phyloP scores from a whole-genome alignment of 805 yeast species.

The Yarrowia keelungensis region DNA sequence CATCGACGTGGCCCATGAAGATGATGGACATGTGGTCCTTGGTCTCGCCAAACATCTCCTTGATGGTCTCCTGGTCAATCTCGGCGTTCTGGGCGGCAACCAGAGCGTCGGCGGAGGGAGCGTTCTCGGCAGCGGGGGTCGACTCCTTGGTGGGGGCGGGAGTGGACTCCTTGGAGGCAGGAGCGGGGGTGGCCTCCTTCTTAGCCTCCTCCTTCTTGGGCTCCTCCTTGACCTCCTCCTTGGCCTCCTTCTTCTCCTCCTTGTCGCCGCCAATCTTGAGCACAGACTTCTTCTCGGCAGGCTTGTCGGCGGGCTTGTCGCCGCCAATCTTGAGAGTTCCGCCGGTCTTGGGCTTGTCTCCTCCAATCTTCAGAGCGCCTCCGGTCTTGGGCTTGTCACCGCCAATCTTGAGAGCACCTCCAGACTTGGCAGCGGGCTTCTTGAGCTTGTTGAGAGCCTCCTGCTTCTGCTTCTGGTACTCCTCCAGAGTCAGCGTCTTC shows the following conservation, averaged over 20 bases:
- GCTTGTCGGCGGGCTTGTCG: too few relatives aligned
- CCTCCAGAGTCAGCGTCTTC: constrained; percentile 79
- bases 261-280: constrained; percentile 38
- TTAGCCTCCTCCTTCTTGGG: constrained; percentile 43
- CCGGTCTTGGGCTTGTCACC: constrained; percentile 39
- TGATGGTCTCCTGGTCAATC: constrained; percentile 85
- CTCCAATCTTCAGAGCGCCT: constrained; percentile 39
- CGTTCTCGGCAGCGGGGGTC: constrained; percentile 39
- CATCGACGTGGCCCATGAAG: constrained; percentile 99
- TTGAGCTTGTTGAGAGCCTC: constrained; percentile 41
- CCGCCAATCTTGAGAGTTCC: too few relatives aligned
- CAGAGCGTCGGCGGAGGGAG: constrained; percentile 57
- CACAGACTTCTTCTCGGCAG: too few relatives aligned
- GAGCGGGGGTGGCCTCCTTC: constrained; percentile 43
- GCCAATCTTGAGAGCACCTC: constrained; percentile 46
- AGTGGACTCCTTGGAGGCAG: constrained; percentile 43
- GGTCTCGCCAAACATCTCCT: constrained; percentile 80
- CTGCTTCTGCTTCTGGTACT: constrained; percentile 58
- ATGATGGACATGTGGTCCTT: constrained; percentile 96
- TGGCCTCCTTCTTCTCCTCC: constrained; percentile 41
- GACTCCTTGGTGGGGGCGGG: constrained; percentile 40
- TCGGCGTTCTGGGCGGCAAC: constrained; percentile 77
- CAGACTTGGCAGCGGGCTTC: constrained; percentile 39
- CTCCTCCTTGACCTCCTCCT: constrained; percentile 52
- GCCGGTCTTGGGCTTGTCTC: constrained; percentile 2